These are phyloP conservation scores for Mentha longifolia DNA, from an alignment of 257 asterid species.

Conservation along the genomic window DNA sequence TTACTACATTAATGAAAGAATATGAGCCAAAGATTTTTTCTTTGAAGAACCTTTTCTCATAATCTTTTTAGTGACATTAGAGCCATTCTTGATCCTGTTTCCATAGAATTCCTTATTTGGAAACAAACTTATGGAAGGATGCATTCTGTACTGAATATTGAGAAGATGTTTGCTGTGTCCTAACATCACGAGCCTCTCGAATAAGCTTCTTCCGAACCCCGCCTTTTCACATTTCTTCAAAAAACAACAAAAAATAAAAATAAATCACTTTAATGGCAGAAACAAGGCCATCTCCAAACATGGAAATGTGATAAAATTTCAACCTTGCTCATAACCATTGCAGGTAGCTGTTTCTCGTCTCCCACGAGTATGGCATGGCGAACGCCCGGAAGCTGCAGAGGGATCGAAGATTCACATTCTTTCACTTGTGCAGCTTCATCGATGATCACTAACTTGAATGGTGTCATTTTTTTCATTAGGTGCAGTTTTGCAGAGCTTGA, in stretches of 20 bases:
- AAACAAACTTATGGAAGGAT: constrained; percentile 68
- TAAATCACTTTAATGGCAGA: no score
- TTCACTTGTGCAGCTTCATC: constrained; percentile 92
- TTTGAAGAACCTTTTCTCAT: constrained; percentile 45
- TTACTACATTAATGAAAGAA: constrained; percentile 59
- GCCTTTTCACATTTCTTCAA: no score
- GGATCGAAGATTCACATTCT: no score
- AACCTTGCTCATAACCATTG: no score
- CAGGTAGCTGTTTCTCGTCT: no score
- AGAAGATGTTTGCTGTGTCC: constrained; percentile 67
- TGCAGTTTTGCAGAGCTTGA: constrained; percentile 62
- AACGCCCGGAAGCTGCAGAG: no score
- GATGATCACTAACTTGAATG: constrained; percentile 56
- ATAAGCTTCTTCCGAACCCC: no score
- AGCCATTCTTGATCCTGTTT: constrained; percentile 48
- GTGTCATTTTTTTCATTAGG: constrained; percentile 23
- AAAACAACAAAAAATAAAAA: no score
- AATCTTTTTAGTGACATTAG: constrained; percentile 46
- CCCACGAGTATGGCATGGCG: no score
- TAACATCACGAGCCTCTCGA: no score
- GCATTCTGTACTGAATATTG: constrained; percentile 76
- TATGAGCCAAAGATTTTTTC: constrained; percentile 53
- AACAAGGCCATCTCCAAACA: no score
- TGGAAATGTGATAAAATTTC: no score
- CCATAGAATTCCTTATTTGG: constrained; percentile 65